Percentiles rank a stretch among this genome's conserved stretches.
These are phyloP conservation scores for Lipomyces starkeyi DNA, from an alignment of 805 yeast genomes.

Conservation along the genomic window DNA sequence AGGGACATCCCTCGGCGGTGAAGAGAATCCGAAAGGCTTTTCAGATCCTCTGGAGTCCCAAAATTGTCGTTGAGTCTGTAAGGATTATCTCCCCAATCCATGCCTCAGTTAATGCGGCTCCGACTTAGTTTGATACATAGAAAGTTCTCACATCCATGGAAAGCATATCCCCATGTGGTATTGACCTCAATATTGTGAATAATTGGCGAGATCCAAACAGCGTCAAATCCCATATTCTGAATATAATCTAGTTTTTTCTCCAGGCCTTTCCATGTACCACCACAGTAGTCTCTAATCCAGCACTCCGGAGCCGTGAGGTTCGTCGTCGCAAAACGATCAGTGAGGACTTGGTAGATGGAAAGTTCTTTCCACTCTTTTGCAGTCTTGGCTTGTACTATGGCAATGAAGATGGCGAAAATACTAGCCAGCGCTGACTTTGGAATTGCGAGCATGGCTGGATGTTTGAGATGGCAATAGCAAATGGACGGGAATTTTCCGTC, in stretches of 20 bases:
- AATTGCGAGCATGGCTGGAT: too few species aligned
- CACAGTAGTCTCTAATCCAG: constrained; percentile 12
- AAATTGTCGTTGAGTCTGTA: constrained; percentile 1
- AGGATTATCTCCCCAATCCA: constrained; percentile 4
- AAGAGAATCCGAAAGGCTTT: constrained; percentile 9
- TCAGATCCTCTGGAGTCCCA: constrained; percentile 12
- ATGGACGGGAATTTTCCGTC: too few species aligned
- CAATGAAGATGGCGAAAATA: neutral
- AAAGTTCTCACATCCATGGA: constrained; percentile 23
- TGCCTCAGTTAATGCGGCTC: neutral
- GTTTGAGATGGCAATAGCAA: too few species aligned
- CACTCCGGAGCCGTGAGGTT: constrained; percentile 5
- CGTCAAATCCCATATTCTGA: constrained; percentile 25
- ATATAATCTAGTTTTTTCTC: constrained; percentile 17
- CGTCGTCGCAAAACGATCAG: constrained; percentile 26
- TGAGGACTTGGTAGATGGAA: constrained; percentile 18
- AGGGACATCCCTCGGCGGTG: constrained; percentile 19
- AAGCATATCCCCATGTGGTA: constrained; percentile 11
- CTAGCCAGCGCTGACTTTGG: neutral
- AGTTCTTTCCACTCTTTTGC: constrained; percentile 9
- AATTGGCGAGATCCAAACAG: constrained; percentile 27
- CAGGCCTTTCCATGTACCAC: constrained; percentile 26
- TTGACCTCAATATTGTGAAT: constrained; percentile 17
- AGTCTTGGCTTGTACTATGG: neutral
- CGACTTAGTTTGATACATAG: neutral